Evolutionary conservation across 352 stramenopile species (phyloP).

Genomic region (Aphanomyces invadans): DNA sequence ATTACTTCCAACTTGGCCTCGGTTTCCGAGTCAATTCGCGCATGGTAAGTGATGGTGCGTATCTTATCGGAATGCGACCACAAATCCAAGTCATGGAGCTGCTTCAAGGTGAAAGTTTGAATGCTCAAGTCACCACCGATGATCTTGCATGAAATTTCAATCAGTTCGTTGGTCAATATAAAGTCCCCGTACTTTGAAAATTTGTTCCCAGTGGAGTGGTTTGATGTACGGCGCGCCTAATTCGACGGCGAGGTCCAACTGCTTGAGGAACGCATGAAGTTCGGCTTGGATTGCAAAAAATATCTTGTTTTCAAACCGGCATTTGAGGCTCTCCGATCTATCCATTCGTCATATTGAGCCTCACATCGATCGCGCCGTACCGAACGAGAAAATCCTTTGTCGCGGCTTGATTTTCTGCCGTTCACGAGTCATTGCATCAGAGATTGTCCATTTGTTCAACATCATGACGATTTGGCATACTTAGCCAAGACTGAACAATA

Average conservation of each 20-base stretch:
- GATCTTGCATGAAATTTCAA: not conserved
- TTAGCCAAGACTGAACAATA: slow-evolving; percentile 47
- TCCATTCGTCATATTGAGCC: not conserved
- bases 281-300: slow-evolving; percentile 9
- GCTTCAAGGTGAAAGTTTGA: slow-evolving; percentile 8
- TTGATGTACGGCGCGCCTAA: slow-evolving; percentile 19
- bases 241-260: slow-evolving; percentile 14
- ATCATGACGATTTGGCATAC: not conserved
- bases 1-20: slow-evolving; percentile 53
- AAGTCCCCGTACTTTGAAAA: slow-evolving; percentile 23
- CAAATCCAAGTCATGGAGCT: slow-evolving; percentile 5
- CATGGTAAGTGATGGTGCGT: slow-evolving; percentile 46
- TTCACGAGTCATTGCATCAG: no score
- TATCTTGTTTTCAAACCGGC: slow-evolving; percentile 21
- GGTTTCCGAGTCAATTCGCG: slow-evolving; percentile 44
- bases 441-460: no score
- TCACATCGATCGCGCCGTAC: not conserved
- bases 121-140: slow-evolving; percentile 3
- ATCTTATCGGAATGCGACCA: slow-evolving; percentile 32
- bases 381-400: slow-evolving; percentile 9
- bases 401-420: not conserved
- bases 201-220: slow-evolving; percentile 10
- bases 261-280: not conserved
- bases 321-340: slow-evolving; percentile 8
- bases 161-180: not conserved